Percentiles rank a stretch among this genome's conserved stretches.
phyloP scores from a whole-genome alignment of 352 stramenopile genomes.

The Sclerospora graminicola region DNA sequence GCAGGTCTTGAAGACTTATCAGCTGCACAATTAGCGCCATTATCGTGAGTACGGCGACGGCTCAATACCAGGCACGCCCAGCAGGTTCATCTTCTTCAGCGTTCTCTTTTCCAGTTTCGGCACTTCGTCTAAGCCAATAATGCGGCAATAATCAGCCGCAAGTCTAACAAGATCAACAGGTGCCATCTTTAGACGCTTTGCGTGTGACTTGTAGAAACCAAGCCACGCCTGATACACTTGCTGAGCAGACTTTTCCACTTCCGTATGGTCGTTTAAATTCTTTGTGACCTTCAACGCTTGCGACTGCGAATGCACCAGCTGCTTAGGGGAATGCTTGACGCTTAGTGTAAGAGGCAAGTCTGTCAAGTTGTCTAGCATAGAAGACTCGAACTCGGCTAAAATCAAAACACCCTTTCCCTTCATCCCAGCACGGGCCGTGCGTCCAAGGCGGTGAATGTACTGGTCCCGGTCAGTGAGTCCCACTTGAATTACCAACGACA shows the following conservation, averaged over 20 bases:
- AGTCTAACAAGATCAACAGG: constrained; percentile 54
- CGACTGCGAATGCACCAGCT: constrained; percentile 10
- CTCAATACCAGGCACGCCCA: constrained; percentile 63
- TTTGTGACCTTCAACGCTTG: constrained; percentile 25
- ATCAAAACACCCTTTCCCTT: constrained; percentile 76
- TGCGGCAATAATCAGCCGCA: constrained; percentile 49
- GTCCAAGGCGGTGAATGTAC: constrained; percentile 94
- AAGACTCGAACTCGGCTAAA: constrained; percentile 77
- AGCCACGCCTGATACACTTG: constrained; percentile 92
- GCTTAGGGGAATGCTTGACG: constrained; percentile 8
- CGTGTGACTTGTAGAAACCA: constrained; percentile 89
- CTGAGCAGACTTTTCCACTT: constrained; percentile 69
- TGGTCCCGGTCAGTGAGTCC: constrained; percentile 83
- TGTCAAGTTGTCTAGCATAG: constrained; percentile 53
- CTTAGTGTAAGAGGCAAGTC: constrained; percentile 47
- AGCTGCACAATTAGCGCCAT: constrained; percentile 11
- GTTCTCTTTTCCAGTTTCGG: constrained; percentile 82
- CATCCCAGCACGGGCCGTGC: constrained; percentile 87
- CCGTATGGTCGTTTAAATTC: constrained; percentile 29
- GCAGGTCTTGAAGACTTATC: too few species aligned
- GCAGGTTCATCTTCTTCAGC: constrained; percentile 78
- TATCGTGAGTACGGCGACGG: constrained; percentile 26
- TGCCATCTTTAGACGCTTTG: constrained; percentile 41
- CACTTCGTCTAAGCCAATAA: constrained; percentile 52
- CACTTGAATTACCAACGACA: constrained; percentile 84